phyloP scores from a whole-genome alignment of 192 early-diverging fungal genomes.

The Chytriomyces sp. region DNA sequence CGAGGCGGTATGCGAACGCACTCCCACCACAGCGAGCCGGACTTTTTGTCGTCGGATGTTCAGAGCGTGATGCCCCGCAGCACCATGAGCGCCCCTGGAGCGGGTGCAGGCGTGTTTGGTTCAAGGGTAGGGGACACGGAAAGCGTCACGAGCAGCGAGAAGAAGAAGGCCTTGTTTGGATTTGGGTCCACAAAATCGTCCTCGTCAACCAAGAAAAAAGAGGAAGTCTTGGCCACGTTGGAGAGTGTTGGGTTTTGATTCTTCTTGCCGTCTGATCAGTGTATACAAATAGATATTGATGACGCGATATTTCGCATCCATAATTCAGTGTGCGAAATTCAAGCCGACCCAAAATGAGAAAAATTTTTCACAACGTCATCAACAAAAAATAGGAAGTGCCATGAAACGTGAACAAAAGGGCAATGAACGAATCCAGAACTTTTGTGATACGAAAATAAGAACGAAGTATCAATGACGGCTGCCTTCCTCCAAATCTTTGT shows the following conservation, averaged over 20 bases:
- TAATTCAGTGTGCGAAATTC: too few species aligned
- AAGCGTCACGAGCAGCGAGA: not conserved
- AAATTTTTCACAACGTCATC: too few species aligned
- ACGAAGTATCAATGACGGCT: too few species aligned
- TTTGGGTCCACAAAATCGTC: not conserved
- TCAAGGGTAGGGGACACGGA: not conserved
- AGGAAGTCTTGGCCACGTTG: not conserved
- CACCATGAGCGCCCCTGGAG: not conserved
- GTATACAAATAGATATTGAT: too few species aligned
- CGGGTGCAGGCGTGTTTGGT: not conserved
- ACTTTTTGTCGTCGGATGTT: not conserved
- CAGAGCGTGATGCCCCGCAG: not conserved
- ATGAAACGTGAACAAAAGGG: too few species aligned
- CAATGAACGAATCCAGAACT: too few species aligned
- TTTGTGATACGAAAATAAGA: too few species aligned
- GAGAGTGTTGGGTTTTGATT: not conserved
- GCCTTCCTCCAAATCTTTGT: too few species aligned
- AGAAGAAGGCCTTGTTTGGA: not conserved
- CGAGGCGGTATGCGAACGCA: not conserved
- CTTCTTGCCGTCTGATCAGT: too few species aligned
- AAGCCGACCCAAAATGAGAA: too few species aligned
- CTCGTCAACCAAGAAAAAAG: not conserved
- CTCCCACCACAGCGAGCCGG: not conserved
- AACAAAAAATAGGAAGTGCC: too few species aligned
- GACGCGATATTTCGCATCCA: too few species aligned